Conservation (phyloP, 2,329 filamentous ascomycete species). For the Xylariales sp. region DNA sequence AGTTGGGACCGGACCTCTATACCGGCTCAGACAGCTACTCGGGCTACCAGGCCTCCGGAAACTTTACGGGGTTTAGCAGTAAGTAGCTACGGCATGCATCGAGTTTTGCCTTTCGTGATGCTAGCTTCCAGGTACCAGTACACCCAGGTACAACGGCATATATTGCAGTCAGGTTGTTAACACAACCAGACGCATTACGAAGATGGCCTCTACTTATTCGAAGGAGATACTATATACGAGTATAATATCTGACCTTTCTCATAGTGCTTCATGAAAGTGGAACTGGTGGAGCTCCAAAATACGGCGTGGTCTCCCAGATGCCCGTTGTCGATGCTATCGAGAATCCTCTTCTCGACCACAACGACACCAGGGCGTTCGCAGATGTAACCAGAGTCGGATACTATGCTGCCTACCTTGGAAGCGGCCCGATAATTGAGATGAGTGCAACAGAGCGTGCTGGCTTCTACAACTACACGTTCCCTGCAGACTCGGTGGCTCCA, state of each 20-base stretch:
- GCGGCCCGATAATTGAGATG: constrained; percentile 53
- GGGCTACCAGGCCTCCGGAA: constrained; percentile 44
- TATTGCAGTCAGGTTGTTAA: too few species aligned
- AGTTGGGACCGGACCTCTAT: constrained; percentile 45
- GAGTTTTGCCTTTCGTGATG: too few species aligned
- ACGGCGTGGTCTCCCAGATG: constrained; percentile 60
- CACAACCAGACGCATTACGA: too few species aligned
- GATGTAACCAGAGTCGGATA: constrained; percentile 56
- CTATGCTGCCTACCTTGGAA: constrained; percentile 52
- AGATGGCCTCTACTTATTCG: too few species aligned
- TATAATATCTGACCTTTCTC: too few species aligned
- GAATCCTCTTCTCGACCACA: constrained; percentile 52
- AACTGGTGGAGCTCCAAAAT: constrained; percentile 66
- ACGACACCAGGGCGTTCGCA: constrained; percentile 46
- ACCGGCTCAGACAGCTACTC: constrained; percentile 47
- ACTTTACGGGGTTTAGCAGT: constrained; percentile 56
- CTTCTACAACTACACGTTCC: constrained; percentile 58
- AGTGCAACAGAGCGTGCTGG: constrained; percentile 52
- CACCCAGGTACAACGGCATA: too few species aligned
- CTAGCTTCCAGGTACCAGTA: too few species aligned
- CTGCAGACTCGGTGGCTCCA: constrained; percentile 28
- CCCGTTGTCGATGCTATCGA: constrained; percentile 44
- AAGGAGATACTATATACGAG: too few species aligned
- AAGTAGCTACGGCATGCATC: too few species aligned
- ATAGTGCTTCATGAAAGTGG: constrained; percentile 65